phyloP scores from a whole-genome alignment of 2,329 filamentous ascomycete species.

The Madurella mycetomatis region DNA sequence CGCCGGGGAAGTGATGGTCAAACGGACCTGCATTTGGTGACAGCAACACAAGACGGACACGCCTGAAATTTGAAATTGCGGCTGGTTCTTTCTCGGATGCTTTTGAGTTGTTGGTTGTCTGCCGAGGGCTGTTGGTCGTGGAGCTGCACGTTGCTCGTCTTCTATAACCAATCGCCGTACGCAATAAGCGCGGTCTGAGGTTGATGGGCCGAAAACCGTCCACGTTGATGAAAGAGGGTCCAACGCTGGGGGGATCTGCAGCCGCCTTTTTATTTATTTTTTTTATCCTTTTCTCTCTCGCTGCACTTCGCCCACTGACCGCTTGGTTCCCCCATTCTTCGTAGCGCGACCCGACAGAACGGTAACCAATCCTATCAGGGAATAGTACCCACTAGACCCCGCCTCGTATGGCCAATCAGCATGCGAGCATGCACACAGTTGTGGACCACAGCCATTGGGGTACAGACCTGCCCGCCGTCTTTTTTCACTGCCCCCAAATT shows the following conservation, averaged over 20 bases:
- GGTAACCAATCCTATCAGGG: neutral
- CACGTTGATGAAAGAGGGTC: neutral
- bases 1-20: too few species aligned
- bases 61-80: too few species aligned
- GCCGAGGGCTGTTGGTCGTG: conserved; percentile 5
- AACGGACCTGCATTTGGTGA: too few species aligned
- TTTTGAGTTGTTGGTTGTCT: conserved; percentile 5
- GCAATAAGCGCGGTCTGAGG: conserved; percentile 13
- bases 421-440: neutral
- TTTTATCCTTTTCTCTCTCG: neutral
- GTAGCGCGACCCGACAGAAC: neutral
- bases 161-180: conserved; percentile 7
- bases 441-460: neutral
- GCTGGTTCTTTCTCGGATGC: neutral
- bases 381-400: neutral
- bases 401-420: conserved; percentile 5
- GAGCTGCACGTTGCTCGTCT: neutral
- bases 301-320: neutral
- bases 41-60: too few species aligned
- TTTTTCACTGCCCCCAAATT: neutral
- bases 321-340: neutral
- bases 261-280: neutral
- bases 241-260: neutral
- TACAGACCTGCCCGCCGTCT: neutral
- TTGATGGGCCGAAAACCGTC: neutral